Evolutionary conservation across 495 filamentous ascomycete genomes (phyloP).

Genomic region (Aspergillus bertholletiae): DNA sequence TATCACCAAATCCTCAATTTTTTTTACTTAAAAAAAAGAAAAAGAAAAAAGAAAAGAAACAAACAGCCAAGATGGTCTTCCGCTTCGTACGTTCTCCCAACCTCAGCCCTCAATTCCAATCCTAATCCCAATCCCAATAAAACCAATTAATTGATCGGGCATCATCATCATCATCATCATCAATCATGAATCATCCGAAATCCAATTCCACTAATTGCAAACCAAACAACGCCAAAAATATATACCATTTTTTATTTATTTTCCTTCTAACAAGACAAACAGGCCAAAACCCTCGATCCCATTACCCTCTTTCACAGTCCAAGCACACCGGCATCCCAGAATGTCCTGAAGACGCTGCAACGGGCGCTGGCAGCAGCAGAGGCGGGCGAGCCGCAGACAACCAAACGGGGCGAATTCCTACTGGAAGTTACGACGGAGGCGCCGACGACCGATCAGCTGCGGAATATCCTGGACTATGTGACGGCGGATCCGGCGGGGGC

Average conservation of each 20-base stretch:
- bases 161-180: too few species aligned
- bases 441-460: constrained; percentile 80
- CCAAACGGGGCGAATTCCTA: constrained; percentile 70
- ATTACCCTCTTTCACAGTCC: constrained; percentile 95
- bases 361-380: constrained; percentile 60
- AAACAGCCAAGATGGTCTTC: constrained; percentile 32
- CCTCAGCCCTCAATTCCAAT: too few species aligned
- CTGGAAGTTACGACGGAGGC: constrained; percentile 77
- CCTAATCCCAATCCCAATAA: too few species aligned
- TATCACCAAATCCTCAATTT: too few species aligned
- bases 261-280: constrained; percentile 12
- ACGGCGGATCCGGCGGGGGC: constrained; percentile 45
- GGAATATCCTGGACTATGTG: constrained; percentile 85
- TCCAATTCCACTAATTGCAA: too few species aligned
- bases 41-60: too few species aligned
- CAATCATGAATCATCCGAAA: too few species aligned
- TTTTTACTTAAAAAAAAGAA: too few species aligned
- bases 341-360: constrained; percentile 70
- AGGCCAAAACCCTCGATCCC: constrained; percentile 83
- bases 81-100: constrained; percentile 33
- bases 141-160: too few species aligned
- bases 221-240: too few species aligned
- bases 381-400: constrained; percentile 22
- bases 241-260: too few species aligned
- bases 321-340: constrained; percentile 56